Percentiles rank a stretch among this genome's conserved stretches.
Evolutionary conservation across 2,329 filamentous ascomycete genomes (phyloP).

Genomic region (Ilyonectria sp.): DNA sequence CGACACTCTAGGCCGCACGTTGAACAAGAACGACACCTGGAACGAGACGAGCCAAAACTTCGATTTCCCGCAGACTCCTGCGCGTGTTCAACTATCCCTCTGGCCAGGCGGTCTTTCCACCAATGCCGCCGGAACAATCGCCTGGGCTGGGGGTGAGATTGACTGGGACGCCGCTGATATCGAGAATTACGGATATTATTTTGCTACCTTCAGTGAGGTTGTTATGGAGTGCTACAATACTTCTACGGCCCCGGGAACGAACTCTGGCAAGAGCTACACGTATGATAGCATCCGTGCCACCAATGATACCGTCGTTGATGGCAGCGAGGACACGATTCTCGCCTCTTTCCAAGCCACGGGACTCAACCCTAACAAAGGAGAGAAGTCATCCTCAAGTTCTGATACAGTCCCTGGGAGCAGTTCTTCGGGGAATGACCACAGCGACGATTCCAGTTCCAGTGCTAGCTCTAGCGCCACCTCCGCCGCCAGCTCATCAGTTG

Average conservation of each 20-base stretch:
- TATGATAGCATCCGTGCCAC: conserved; percentile 77
- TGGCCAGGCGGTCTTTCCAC: conserved; percentile 90
- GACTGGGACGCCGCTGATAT: conserved; percentile 87
- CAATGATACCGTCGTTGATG: conserved; percentile 84
- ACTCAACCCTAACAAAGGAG: conserved; percentile 74
- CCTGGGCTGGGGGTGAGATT: conserved; percentile 92
- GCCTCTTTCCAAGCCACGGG: conserved; percentile 86
- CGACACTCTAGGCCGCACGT: conserved; percentile 81
- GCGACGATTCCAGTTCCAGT: background rate
- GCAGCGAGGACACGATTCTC: conserved; percentile 81
- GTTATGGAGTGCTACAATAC: conserved; percentile 87
- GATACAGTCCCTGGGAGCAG: conserved; percentile 42
- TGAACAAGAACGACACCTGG: conserved; percentile 86
- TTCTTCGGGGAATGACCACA: conserved; percentile 28
- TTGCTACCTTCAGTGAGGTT: conserved; percentile 82
- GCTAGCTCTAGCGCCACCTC: conserved; percentile 37
- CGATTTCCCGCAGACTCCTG: conserved; percentile 91
- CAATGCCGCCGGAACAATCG: conserved; percentile 87
- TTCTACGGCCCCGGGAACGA: conserved; percentile 73
- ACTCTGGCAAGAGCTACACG: conserved; percentile 80
- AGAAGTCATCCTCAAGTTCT: conserved; percentile 40
- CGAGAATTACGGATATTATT: conserved; percentile 89
- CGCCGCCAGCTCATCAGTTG: conserved; percentile 32
- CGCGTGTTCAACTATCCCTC: conserved; percentile 94
- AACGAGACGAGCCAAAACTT: conserved; percentile 87